Base-by-base conservation (phyloP, 805 yeast species). In the Metahyphopichia silvanorum region DNA sequence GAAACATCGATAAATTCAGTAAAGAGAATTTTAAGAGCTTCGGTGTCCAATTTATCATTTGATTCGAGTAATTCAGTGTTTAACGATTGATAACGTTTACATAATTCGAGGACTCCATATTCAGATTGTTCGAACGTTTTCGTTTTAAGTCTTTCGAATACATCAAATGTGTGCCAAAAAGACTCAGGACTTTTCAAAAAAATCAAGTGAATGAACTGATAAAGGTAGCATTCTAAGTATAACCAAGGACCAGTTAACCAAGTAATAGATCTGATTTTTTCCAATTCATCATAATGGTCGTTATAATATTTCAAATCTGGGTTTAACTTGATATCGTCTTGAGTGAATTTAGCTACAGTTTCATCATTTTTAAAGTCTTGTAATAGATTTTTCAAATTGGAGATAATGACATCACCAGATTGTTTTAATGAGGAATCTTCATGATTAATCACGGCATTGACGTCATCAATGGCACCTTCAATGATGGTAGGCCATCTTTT, bases 201-300 rank as follows among this genome's bases (percentile, higher is more conserved):
- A 22, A 56, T 51, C 1, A 50, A 45, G 49, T 82, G 74, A 34
- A 85, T 60, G 39, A 68, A 56, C 38, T 95, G 77, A 61, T 93
- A 93, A 37, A 93, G 54, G 51, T 82, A 81, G 56, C 96, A 82
- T 57, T 94, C 99, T 25, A 83, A 66, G 50, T 71, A 82, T 33
- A 93, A 64, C 99, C 99, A 93, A 13, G 95, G 96, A 1, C 91
- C 94, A 6, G 81, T 69, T 28, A 67, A 62, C 97, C 97, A 93
- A 11, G 84, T 76, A 32, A 71, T 49, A 12, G 37, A 31, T 37
- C 43, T 53, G 15, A 25, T 25, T 3, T 35, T 27, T 16, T 33
- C 32, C 29, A 63, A 45, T 16, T 51, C 42, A 16, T 47, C 51
- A 46, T 79, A 60, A 21, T 74, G 70, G 3, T 69, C 71, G 59